Evolutionary conservation across 176 grass and related monocot species (phyloP).

Genomic region (Triticum dicoccoides): DNA sequence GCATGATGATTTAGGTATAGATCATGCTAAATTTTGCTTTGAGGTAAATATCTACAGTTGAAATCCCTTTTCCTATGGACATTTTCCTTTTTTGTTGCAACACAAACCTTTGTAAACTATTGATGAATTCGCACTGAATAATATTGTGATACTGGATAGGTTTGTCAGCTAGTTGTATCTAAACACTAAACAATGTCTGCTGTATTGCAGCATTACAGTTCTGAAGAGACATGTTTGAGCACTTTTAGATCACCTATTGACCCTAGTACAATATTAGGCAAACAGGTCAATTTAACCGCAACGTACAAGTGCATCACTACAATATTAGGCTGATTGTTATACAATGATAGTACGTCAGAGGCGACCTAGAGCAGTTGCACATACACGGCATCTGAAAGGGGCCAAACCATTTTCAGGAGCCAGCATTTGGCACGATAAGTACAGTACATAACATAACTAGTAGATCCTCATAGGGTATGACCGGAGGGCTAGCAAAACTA

Average conservation of each 20-base stretch:
- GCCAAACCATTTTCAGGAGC: too few species aligned
- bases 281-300: too few species aligned
- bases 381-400: too few species aligned
- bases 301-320: too few species aligned
- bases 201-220: conserved; percentile 89
- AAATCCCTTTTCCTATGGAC: conserved; percentile 9
- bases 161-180: conserved; percentile 13
- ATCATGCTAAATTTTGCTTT: conserved; percentile 90
- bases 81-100: background rate
- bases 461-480: background rate
- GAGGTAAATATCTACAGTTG: conserved; percentile 46
- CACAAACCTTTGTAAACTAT: background rate
- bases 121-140: background rate
- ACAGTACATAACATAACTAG: too few species aligned
- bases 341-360: too few species aligned
- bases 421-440: too few species aligned
- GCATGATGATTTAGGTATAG: conserved; percentile 57
- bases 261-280: too few species aligned
- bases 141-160: background rate
- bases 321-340: too few species aligned
- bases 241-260: too few species aligned
- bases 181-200: conserved; percentile 20
- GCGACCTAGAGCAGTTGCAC: too few species aligned
- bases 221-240: conserved; percentile 19
- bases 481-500: background rate